Percentiles rank a stretch among this genome's conserved stretches.
Evolutionary conservation across 1,284 basidiomycete species (phyloP).

Genomic region (Trametes pubescens): DNA sequence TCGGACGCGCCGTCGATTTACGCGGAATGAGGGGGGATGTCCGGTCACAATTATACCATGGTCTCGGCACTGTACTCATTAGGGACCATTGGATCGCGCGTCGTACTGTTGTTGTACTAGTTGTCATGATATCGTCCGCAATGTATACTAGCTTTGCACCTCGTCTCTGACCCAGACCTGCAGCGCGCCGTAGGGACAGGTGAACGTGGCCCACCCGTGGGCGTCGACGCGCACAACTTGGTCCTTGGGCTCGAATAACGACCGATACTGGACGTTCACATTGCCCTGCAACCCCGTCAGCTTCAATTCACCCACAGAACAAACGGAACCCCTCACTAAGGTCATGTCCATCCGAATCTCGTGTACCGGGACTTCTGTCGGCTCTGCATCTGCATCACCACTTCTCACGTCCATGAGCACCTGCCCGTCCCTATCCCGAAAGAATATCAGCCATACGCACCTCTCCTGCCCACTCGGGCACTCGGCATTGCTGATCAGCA

Average conservation of each 20-base stretch:
- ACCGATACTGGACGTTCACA: conserved; percentile 52
- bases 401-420: conserved; percentile 23
- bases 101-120: neutral
- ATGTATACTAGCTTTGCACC: conserved; percentile 23
- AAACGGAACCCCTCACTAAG: conserved; percentile 49
- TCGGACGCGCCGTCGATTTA: conserved; percentile 2
- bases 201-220: conserved; percentile 68
- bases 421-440: neutral
- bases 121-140: conserved; percentile 1
- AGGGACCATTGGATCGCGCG: neutral
- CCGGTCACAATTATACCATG: neutral
- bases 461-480: conserved; percentile 16
- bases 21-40: neutral
- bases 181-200: conserved; percentile 58
- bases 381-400: conserved; percentile 3
- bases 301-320: conserved; percentile 2
- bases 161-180: conserved; percentile 61
- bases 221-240: conserved; percentile 47
- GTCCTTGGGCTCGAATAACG: conserved; percentile 54
- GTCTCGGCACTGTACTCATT: neutral
- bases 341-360: conserved; percentile 71
- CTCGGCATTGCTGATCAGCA: conserved; percentile 70
- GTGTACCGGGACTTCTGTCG: conserved; percentile 38
- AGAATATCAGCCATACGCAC: conserved; percentile 37
- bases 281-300: conserved; percentile 45